Evolutionary conservation across 495 filamentous ascomycete species (phyloP).

Genomic region (Alectoria sarmentosa): DNA sequence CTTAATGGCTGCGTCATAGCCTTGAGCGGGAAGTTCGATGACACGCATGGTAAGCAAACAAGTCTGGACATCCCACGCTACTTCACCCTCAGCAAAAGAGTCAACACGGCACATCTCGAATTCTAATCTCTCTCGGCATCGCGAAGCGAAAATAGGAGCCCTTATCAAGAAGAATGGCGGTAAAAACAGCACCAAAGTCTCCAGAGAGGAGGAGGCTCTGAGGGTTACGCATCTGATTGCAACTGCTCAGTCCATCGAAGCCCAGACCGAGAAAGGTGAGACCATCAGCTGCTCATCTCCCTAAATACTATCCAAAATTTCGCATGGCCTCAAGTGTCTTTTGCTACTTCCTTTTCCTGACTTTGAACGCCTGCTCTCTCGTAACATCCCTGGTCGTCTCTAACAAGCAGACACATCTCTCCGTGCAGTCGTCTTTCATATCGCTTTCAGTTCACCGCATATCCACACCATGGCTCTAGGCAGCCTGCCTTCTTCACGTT

Average conservation of each 20-base stretch:
- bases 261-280: constrained; percentile 4
- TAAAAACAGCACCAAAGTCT: constrained; percentile 39
- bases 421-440: constrained; percentile 19
- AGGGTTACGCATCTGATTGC: constrained; percentile 54
- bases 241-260: background rate
- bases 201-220: constrained; percentile 14
- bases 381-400: background rate
- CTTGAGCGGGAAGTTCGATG: constrained; percentile 53
- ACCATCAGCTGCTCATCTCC: background rate
- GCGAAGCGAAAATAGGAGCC: constrained; percentile 33
- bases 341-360: too few species aligned
- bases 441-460: background rate
- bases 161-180: constrained; percentile 46
- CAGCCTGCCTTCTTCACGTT: background rate
- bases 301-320: background rate
- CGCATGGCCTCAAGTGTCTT: background rate
- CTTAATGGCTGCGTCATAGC: constrained; percentile 46
- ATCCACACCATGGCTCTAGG: background rate
- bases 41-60: constrained; percentile 44
- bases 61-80: constrained; percentile 19
- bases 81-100: background rate
- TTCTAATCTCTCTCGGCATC: background rate
- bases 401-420: constrained; percentile 29
- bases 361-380: background rate
- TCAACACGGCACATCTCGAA: background rate